Conservation (phyloP, 805 yeast species). For the Komagataella kurtzmanii region DNA sequence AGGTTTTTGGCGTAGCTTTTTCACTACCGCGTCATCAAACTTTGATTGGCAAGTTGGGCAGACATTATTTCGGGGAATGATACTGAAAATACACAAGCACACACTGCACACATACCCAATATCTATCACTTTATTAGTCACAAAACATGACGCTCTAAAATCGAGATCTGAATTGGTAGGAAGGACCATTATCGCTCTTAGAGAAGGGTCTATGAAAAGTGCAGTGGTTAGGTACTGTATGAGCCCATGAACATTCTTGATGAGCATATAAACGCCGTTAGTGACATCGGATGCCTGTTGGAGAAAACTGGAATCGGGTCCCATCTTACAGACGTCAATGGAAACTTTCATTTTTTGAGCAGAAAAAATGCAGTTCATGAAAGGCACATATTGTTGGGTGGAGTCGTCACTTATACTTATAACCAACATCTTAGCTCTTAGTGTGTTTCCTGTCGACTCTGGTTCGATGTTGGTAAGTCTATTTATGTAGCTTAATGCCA, state of each 20-base stretch:
- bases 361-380: constrained; percentile 92
- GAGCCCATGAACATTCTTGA: constrained; percentile 60
- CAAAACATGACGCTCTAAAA: constrained; percentile 87
- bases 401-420: constrained; percentile 61
- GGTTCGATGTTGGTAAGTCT: constrained; percentile 37
- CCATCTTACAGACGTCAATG: constrained; percentile 80
- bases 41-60: constrained; percentile 84
- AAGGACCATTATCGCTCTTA: constrained; percentile 61
- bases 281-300: constrained; percentile 97
- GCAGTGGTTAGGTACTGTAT: constrained; percentile 77
- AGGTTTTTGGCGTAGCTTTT: constrained; percentile 47
- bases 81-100: constrained; percentile 70
- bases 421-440: constrained; percentile 55
- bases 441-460: constrained; percentile 21
- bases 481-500: constrained; percentile 73
- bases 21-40: constrained; percentile 54
- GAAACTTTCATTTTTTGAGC: constrained; percentile 88
- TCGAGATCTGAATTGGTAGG: constrained; percentile 83
- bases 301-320: constrained; percentile 59
- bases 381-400: constrained; percentile 74
- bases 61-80: constrained; percentile 46
- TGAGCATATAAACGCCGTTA: constrained; percentile 68
- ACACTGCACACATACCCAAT: constrained; percentile 93
- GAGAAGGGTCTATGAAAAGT: constrained; percentile 72
- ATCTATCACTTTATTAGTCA: constrained; percentile 84